Conservation (phyloP, 2,329 filamentous ascomycete species). For the Aureobasidium sp. region DNA sequence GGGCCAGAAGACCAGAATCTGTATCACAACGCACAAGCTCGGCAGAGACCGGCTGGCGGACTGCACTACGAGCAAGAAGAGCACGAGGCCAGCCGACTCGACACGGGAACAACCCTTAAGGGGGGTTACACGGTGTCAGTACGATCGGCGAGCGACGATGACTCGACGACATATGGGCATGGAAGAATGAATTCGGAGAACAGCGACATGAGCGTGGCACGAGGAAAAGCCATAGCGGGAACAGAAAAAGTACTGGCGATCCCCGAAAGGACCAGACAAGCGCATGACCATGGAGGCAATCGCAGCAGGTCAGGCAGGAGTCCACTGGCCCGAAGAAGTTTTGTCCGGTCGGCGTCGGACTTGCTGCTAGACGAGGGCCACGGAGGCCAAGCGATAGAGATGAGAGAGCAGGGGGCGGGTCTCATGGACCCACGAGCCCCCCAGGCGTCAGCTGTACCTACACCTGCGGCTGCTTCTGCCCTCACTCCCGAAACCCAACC, state of each 20-base stretch:
- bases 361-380: not conserved
- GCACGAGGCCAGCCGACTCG: not conserved
- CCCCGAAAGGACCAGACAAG: constrained; percentile 13
- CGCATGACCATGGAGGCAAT: not conserved
- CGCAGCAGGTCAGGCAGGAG: constrained; percentile 33
- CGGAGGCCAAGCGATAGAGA: constrained; percentile 3
- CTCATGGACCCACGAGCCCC: constrained; percentile 11
- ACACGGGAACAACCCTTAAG: constrained; percentile 6
- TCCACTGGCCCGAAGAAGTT: constrained; percentile 41
- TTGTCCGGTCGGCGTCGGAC: constrained; percentile 24
- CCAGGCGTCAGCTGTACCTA: not conserved
- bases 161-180: not conserved
- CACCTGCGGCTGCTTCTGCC: not conserved
- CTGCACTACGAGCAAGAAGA: constrained; percentile 34
- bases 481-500: not conserved
- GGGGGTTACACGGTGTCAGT: constrained; percentile 15
- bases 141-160: constrained; percentile 15
- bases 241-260: constrained; percentile 10
- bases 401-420: constrained; percentile 1
- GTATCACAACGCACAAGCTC: constrained; percentile 60
- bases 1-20: constrained; percentile 65
- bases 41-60: constrained; percentile 39
- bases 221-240: not conserved
- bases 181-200: constrained; percentile 1
- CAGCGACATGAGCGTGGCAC: constrained; percentile 13